A percentile compares a stretch with the other conserved stretches of the same genome.
Conservation (phyloP, 192 early-diverging fungal genomes). For the Coemansia sp. region DNA sequence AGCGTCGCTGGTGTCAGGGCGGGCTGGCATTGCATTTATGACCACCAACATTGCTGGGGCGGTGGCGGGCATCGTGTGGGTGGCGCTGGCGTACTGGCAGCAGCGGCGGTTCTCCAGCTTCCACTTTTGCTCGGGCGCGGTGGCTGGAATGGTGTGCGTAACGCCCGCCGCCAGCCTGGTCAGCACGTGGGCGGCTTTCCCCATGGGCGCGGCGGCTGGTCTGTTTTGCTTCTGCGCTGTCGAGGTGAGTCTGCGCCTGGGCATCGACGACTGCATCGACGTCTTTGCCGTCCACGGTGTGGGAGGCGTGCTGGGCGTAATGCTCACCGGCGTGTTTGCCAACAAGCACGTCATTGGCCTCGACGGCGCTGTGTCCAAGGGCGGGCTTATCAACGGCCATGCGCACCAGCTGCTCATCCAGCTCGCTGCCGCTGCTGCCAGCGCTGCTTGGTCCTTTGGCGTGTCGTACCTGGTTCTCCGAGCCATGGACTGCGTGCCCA, state of each 20-base stretch:
- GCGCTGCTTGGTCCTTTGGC: conserved; percentile 66
- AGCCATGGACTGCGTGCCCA: conserved; percentile 60
- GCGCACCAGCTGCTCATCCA: conserved; percentile 71
- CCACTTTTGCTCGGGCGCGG: conserved; percentile 87
- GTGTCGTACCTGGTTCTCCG: conserved; percentile 60
- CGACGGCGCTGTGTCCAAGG: conserved; percentile 57
- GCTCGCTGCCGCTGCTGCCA: conserved; percentile 64
- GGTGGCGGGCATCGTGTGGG: conserved; percentile 71
- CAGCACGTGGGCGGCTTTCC: conserved; percentile 68
- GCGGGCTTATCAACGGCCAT: conserved; percentile 73
- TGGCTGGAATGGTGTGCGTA: conserved; percentile 86
- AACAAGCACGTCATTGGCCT: conserved; percentile 71
- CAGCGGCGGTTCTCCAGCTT: conserved; percentile 77
- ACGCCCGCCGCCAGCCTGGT: conserved; percentile 86
- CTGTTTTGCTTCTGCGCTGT: conserved; percentile 68
- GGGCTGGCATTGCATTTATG: conserved; percentile 75
- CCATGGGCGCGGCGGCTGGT: conserved; percentile 73
- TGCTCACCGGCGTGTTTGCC: conserved; percentile 94
- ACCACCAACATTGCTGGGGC: conserved; percentile 77
- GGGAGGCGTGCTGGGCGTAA: conserved; percentile 73
- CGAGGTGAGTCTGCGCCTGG: conserved; percentile 64
- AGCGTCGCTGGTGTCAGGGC: conserved; percentile 69
- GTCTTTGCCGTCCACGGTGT: conserved; percentile 79
- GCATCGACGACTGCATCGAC: conserved; percentile 82
- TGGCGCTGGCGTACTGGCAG: conserved; percentile 69